A percentile compares a stretch with the other conserved stretches of the same genome.
Conservation (phyloP, 108 stramenopile species). For the Cyclotella choctawhatcheeana region DNA sequence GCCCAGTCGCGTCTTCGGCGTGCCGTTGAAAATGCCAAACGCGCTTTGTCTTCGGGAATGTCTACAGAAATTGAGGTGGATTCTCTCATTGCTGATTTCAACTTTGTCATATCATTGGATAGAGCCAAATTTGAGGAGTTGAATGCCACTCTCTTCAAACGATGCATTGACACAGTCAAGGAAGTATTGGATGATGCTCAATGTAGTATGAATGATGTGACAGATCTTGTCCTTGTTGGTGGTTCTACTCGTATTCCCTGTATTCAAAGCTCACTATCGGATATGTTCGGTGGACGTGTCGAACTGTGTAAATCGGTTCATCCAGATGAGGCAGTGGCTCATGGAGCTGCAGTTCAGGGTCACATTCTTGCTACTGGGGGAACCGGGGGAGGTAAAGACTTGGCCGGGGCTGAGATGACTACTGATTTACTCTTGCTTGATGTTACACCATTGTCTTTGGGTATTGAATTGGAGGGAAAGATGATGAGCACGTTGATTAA, state of each 20-base stretch:
- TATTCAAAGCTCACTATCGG: constrained; percentile 57
- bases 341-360: constrained; percentile 81
- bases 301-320: constrained; percentile 77
- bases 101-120: constrained; percentile 52
- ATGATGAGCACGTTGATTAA: constrained; percentile 77
- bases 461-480: constrained; percentile 82
- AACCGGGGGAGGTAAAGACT: constrained; percentile 63
- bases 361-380: constrained; percentile 73
- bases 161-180: constrained; percentile 80
- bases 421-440: constrained; percentile 85
- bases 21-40: constrained; percentile 81
- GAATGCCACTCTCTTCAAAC: constrained; percentile 55
- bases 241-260: constrained; percentile 74
- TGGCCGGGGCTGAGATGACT: constrained; percentile 54
- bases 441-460: constrained; percentile 88
- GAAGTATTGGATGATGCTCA: constrained; percentile 76
- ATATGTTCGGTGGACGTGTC: constrained; percentile 71
- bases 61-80: constrained; percentile 67
- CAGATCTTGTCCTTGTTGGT: constrained; percentile 79
- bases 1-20: constrained; percentile 75
- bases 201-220: constrained; percentile 63
- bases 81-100: constrained; percentile 54
- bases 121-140: constrained; percentile 63
- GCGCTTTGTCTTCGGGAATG: constrained; percentile 63
- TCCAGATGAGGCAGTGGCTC: constrained; percentile 77